These are phyloP conservation scores for Aureobasidium zeae DNA, from an alignment of 2,329 filamentous ascomycete genomes.

Conservation along the genomic window DNA sequence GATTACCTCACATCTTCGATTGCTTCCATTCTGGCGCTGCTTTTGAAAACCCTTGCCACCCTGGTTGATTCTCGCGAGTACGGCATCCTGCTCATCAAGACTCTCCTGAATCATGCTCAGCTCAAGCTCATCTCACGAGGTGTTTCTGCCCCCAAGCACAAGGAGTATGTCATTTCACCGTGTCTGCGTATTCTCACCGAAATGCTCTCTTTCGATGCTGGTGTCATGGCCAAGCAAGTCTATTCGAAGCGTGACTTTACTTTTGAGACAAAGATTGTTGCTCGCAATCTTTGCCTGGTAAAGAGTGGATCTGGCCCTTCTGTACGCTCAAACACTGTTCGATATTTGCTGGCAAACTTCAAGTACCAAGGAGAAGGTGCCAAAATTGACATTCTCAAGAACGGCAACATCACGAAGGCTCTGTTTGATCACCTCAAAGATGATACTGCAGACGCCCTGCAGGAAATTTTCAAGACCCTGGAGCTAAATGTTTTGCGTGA, in stretches of 20 bases:
- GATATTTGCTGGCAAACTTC: constrained; percentile 70
- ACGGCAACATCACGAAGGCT: constrained; percentile 57
- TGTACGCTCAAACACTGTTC: constrained; percentile 71
- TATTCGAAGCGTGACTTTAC: constrained; percentile 67
- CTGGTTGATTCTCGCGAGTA: constrained; percentile 65
- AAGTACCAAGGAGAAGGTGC: constrained; percentile 67
- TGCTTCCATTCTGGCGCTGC: constrained; percentile 68
- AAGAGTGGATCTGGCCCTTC: constrained; percentile 60
- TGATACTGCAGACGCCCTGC: constrained; percentile 65
- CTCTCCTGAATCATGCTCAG: constrained; percentile 70
- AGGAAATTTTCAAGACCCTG: constrained; percentile 64
- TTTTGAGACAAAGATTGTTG: constrained; percentile 60
- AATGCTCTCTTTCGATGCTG: constrained; percentile 77
- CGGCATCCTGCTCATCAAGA: constrained; percentile 70
- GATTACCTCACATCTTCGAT: constrained; percentile 74
- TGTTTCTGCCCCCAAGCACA: constrained; percentile 68
- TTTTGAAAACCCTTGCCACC: constrained; percentile 68
- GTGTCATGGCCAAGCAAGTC: constrained; percentile 64
- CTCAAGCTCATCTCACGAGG: constrained; percentile 71
- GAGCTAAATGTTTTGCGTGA: constrained; percentile 66
- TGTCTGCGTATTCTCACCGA: constrained; percentile 79
- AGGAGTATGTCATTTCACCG: constrained; percentile 82
- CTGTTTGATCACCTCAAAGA: constrained; percentile 68
- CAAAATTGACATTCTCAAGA: constrained; percentile 73
- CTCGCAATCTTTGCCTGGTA: constrained; percentile 69